A percentile compares a stretch with the other conserved stretches of the same genome.
Conservation (phyloP, 1,139 yeast genomes). For the Pneumocystis canis region DNA sequence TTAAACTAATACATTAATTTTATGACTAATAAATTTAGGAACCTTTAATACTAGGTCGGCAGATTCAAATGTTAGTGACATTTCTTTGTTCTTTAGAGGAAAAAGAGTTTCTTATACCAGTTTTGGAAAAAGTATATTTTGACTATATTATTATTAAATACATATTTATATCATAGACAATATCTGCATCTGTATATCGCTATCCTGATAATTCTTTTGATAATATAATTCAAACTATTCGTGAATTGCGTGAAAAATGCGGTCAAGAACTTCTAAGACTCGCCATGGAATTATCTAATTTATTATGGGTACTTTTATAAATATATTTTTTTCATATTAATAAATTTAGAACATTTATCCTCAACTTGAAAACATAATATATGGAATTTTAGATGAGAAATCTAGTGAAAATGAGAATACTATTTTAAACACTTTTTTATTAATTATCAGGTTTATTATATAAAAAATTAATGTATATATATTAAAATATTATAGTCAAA, state of each 20-base stretch:
- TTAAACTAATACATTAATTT: constrained; percentile 62
- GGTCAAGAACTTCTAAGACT: constrained; percentile 58
- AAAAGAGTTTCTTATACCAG: constrained; percentile 25
- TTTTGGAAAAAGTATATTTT: not conserved
- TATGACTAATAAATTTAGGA: constrained; percentile 49
- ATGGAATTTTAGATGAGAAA: not conserved
- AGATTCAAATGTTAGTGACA: constrained; percentile 87
- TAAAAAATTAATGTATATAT: constrained; percentile 1
- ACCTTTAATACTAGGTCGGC: constrained; percentile 68
- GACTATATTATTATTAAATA: constrained; percentile 43
- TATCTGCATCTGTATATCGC: constrained; percentile 75
- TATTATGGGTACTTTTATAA: constrained; percentile 4
- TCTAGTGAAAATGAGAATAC: constrained; percentile 3
- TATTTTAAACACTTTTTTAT: constrained; percentile 2
- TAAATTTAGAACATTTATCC: constrained; percentile 8
- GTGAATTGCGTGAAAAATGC: constrained; percentile 81
- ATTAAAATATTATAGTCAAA: constrained; percentile 41
- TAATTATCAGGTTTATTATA: constrained; percentile 1
- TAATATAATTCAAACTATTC: constrained; percentile 57
- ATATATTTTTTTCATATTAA: not conserved
- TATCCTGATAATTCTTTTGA: constrained; percentile 41
- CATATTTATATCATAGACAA: constrained; percentile 68
- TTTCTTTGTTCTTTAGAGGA: constrained; percentile 74
- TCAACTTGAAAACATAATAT: constrained; percentile 11
- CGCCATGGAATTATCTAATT: constrained; percentile 12